These are phyloP conservation scores for Crithidia expoeki DNA, from an alignment of 208 protist genomes.

Conservation along the genomic window DNA sequence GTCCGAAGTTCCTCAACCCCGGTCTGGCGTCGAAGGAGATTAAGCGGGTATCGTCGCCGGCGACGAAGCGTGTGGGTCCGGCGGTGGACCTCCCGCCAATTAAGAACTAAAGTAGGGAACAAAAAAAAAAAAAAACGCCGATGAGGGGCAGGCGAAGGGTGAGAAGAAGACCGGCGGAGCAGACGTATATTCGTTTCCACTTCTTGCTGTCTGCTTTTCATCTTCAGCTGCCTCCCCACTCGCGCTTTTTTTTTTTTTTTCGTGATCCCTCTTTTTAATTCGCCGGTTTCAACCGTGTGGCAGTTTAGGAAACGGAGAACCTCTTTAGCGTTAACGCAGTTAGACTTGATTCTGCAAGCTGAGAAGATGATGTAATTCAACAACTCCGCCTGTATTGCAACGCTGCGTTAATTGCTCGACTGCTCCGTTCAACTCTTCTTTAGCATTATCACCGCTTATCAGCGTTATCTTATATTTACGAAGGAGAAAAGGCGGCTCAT, in stretches of 20 bases:
- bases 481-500: not conserved
- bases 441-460: conserved; percentile 5
- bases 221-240: not conserved
- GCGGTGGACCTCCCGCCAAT: conserved; percentile 42
- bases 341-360: no score
- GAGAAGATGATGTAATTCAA: no score
- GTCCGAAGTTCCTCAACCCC: conserved; percentile 92
- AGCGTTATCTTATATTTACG: conserved; percentile 9
- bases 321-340: no score
- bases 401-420: not conserved
- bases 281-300: no score
- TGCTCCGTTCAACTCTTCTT: conserved; percentile 6
- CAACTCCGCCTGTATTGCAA: not conserved
- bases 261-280: conserved; percentile 14
- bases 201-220: no score
- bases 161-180: not conserved
- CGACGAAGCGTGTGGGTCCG: conserved; percentile 52
- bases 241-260: conserved; percentile 1
- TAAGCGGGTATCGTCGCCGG: conserved; percentile 79
- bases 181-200: not conserved
- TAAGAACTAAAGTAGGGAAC: conserved; percentile 27
- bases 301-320: no score
- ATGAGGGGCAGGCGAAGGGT: not conserved
- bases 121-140: not conserved
- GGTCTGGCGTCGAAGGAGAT: conserved; percentile 88